phyloP scores from a whole-genome alignment of 768 basidiomycete species.

The Pleurotus giganteus region DNA sequence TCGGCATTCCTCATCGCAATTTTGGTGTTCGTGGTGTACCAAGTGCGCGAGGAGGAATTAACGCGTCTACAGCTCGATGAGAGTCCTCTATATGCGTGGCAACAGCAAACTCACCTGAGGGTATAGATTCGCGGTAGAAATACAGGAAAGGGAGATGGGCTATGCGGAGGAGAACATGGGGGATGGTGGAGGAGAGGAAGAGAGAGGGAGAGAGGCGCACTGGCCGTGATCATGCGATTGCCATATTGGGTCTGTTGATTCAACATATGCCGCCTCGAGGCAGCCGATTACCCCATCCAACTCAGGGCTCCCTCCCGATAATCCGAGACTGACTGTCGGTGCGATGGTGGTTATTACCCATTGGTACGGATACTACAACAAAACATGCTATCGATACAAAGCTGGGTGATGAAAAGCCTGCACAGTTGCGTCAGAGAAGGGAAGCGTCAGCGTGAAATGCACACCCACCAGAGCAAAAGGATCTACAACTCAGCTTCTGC shows the following conservation, averaged over 20 bases:
- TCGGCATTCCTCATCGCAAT: constrained; percentile 37
- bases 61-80: background rate
- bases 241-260: constrained; percentile 9
- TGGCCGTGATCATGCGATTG: constrained; percentile 9
- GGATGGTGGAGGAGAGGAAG: constrained; percentile 10
- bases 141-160: background rate
- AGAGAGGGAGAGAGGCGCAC: background rate
- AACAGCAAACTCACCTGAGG: background rate
- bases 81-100: constrained; percentile 5
- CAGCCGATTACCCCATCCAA: constrained; percentile 3
- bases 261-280: constrained; percentile 10
- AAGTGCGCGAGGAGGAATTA: background rate
- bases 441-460: background rate
- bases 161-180: constrained; percentile 2
- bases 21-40: background rate
- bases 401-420: background rate
- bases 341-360: background rate
- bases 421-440: background rate
- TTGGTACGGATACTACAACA: background rate
- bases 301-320: constrained; percentile 3
- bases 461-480: no score
- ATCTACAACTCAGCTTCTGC: constrained; percentile 6
- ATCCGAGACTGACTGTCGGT: background rate
- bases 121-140: background rate
- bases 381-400: constrained; percentile 5